A percentile compares a stretch with the other conserved stretches of the same genome.
These are phyloP conservation scores for Groenewaldozyma sp. DNA, from an alignment of 1,139 yeast species.

Conservation along the genomic window DNA sequence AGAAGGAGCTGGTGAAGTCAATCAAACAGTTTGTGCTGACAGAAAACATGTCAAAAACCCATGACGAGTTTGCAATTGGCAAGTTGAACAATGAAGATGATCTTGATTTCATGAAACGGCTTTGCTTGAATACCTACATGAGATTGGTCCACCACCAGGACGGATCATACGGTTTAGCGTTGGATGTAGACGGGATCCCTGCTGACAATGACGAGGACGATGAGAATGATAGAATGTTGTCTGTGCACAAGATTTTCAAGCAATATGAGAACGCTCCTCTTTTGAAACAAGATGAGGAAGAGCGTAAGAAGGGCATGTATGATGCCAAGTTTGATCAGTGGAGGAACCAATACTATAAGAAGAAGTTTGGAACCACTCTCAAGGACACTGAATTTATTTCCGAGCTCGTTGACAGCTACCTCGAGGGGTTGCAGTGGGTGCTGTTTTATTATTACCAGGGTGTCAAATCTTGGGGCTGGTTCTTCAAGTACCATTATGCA, in stretches of 20 bases:
- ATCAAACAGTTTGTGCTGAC: conserved; percentile 22
- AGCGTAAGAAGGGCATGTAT: conserved; percentile 58
- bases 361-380: conserved; percentile 62
- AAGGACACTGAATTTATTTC: conserved; percentile 43
- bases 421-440: conserved; percentile 96
- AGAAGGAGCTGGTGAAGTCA: conserved; percentile 36
- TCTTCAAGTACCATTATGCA: conserved; percentile 76
- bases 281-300: conserved; percentile 51
- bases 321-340: conserved; percentile 66
- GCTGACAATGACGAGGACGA: conserved; percentile 58
- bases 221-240: conserved; percentile 21
- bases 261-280: conserved; percentile 66
- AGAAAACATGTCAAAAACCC: conserved; percentile 14
- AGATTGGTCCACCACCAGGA: conserved; percentile 19
- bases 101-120: conserved; percentile 21
- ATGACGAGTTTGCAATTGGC: conserved; percentile 10
- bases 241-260: conserved; percentile 31
- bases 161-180: conserved; percentile 16
- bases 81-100: conserved; percentile 17
- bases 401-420: conserved; percentile 47
- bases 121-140: conserved; percentile 21
- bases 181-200: conserved; percentile 64
- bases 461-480: conserved; percentile 94
- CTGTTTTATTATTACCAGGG: conserved; percentile 83
- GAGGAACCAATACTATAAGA: conserved; percentile 75